phyloP scores from a whole-genome alignment of 768 basidiomycete species.

The Gloeostereum incarnatum region DNA sequence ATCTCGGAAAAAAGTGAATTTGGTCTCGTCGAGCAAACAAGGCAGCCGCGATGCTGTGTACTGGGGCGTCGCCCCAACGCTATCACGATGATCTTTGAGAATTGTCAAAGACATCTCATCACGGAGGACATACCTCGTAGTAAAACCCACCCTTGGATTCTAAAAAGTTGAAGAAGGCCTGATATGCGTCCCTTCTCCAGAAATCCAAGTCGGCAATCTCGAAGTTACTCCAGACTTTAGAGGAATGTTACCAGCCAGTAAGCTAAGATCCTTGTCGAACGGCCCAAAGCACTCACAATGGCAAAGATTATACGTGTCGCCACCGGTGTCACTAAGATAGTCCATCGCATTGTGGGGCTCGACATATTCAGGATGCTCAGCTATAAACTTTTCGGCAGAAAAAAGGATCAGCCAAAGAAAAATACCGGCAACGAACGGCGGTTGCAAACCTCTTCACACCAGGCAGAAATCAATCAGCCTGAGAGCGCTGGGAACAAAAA shows the following conservation, averaged over 20 bases:
- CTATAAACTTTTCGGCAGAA: constrained; percentile 41
- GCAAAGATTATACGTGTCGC: constrained; percentile 65
- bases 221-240: constrained; percentile 80
- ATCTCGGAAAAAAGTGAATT: constrained; percentile 71
- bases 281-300: constrained; percentile 58
- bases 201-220: constrained; percentile 89
- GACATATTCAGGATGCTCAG: constrained; percentile 44
- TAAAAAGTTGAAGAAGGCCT: constrained; percentile 73
- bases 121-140: constrained; percentile 57
- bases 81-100: constrained; percentile 14
- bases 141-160: constrained; percentile 85
- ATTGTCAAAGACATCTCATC: neutral
- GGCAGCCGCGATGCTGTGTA: constrained; percentile 74
- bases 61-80: constrained; percentile 76
- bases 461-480: constrained; percentile 1
- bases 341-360: constrained; percentile 51
- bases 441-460: no score
- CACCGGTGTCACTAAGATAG: constrained; percentile 62
- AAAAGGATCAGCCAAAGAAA: no score
- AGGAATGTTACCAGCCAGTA: neutral
- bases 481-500: neutral
- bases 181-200: constrained; percentile 80
- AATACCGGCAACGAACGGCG: no score
- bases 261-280: no score
- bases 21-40: constrained; percentile 68